phyloP scores from a whole-genome alignment of 2,329 filamentous ascomycete genomes.

The Penicillium sp. region DNA sequence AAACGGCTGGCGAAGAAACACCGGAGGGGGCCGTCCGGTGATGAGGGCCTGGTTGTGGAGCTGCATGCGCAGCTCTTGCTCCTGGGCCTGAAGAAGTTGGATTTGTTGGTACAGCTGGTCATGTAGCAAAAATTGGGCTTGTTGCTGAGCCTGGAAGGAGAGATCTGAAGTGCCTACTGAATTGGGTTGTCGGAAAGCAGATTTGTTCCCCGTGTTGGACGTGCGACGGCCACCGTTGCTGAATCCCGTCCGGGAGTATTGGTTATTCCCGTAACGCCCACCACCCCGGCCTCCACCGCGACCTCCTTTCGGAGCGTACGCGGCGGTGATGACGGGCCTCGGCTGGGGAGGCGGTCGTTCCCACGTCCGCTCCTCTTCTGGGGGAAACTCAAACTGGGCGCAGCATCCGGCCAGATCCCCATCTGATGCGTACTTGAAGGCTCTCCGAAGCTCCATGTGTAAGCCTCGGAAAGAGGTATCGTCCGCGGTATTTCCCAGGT shows the following conservation, averaged over 20 bases:
- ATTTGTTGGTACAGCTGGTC: slow-evolving; percentile 47
- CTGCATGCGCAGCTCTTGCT: slow-evolving; percentile 45
- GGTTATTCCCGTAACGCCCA: slow-evolving; percentile 42
- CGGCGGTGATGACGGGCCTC: slow-evolving; percentile 47
- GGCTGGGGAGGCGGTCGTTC: slow-evolving; percentile 53
- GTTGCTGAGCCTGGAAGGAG: slow-evolving; percentile 38
- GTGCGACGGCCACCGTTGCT: slow-evolving; percentile 46
- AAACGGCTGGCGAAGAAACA: slow-evolving; percentile 39
- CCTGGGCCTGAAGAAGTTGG: slow-evolving; percentile 46
- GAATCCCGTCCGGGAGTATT: slow-evolving; percentile 44
- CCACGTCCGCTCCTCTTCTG: slow-evolving; percentile 62
- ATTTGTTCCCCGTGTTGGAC: slow-evolving; percentile 50
- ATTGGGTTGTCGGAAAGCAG: slow-evolving; percentile 31
- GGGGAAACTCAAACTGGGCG: slow-evolving; percentile 80
- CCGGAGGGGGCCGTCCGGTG: slow-evolving; percentile 34
- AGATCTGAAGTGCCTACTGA: slow-evolving; percentile 32
- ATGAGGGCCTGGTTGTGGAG: slow-evolving; percentile 42
- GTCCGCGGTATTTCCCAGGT: slow-evolving; percentile 93
- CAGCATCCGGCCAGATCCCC: slow-evolving; percentile 78
- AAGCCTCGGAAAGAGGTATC: slow-evolving; percentile 89
- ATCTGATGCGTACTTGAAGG: slow-evolving; percentile 74
- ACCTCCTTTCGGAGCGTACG: slow-evolving; percentile 42
- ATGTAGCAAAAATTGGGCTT: slow-evolving; percentile 44
- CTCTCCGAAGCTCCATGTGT: slow-evolving; percentile 80
- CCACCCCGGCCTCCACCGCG: slow-evolving; percentile 46